Evolutionary conservation across 345 rosid species (phyloP).

Genomic region (Luvunga scandens): DNA sequence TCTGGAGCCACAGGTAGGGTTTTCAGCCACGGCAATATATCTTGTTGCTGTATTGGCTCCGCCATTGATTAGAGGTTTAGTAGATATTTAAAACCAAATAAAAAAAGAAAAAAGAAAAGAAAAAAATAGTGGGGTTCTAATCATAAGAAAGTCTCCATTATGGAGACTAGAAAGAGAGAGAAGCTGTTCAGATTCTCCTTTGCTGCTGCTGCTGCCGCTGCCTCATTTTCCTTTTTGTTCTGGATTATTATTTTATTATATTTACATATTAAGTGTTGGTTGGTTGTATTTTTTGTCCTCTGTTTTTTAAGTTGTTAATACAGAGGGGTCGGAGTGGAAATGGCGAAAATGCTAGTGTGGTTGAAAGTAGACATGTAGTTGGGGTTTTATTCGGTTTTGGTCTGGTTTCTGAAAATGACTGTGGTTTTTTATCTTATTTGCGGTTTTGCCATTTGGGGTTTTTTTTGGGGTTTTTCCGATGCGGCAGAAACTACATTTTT

Average conservation of each 20-base stretch:
- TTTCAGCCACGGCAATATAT: conserved; percentile 86
- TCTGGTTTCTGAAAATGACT: background rate
- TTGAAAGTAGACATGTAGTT: conserved; percentile 16
- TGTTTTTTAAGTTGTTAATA: background rate
- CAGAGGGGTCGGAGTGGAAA: conserved; percentile 28
- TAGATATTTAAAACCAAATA: background rate
- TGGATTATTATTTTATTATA: background rate
- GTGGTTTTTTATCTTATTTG: conserved; percentile 13
- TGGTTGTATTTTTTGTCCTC: background rate
- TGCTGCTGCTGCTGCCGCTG: conserved; percentile 7
- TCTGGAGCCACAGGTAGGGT: conserved; percentile 90
- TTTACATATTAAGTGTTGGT: background rate
- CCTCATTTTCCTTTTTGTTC: conserved; percentile 6
- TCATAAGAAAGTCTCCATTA: conserved; percentile 16
- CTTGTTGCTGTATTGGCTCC: conserved; percentile 45
- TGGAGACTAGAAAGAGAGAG: conserved; percentile 12
- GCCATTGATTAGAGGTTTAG: conserved; percentile 1
- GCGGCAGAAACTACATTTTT: background rate
- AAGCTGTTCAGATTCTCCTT: conserved; percentile 27
- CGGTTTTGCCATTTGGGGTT: conserved; percentile 12
- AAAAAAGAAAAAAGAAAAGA: background rate
- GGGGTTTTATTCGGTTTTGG: conserved; percentile 28
- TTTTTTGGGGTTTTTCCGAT: background rate
- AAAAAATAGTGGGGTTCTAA: background rate
- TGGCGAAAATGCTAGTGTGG: conserved; percentile 21